Conservation (phyloP, 2,329 filamentous ascomycete species). For the Penicillium sp. region DNA sequence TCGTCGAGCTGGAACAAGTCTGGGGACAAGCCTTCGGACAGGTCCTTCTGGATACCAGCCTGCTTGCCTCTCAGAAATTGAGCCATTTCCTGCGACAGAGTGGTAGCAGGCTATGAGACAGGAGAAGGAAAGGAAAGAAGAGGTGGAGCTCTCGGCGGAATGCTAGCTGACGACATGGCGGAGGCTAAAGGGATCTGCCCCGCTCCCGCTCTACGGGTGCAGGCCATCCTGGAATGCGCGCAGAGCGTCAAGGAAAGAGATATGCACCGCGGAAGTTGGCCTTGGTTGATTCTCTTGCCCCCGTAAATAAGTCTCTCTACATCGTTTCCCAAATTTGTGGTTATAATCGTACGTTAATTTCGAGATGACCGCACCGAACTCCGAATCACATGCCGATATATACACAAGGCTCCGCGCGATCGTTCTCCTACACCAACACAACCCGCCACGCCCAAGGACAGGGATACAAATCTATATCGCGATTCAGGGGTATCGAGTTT, state of each 20-base stretch:
- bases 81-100: slow-evolving; percentile 59
- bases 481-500: slow-evolving; percentile 5
- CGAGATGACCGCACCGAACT: too few species aligned
- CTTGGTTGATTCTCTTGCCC: too few species aligned
- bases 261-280: too few species aligned
- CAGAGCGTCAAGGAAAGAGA: too few species aligned
- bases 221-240: slow-evolving; percentile 1
- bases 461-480: slow-evolving; percentile 3
- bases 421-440: slow-evolving; percentile 1
- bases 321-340: too few species aligned
- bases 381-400: slow-evolving; percentile 15
- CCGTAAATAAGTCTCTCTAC: too few species aligned
- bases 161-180: slow-evolving; percentile 29
- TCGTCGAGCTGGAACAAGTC: slow-evolving; percentile 81
- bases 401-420: too few species aligned
- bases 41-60: slow-evolving; percentile 84
- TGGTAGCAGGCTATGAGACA: slow-evolving; percentile 8
- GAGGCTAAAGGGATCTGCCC: slow-evolving; percentile 28
- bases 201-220: slow-evolving; percentile 21
- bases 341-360: neutral
- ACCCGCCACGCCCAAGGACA: too few species aligned
- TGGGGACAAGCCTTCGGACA: slow-evolving; percentile 75
- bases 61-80: slow-evolving; percentile 89
- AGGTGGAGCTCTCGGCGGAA: slow-evolving; percentile 14
- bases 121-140: slow-evolving; percentile 11